phyloP scores from a whole-genome alignment of 768 basidiomycete genomes.

The Lactarius psammicola region DNA sequence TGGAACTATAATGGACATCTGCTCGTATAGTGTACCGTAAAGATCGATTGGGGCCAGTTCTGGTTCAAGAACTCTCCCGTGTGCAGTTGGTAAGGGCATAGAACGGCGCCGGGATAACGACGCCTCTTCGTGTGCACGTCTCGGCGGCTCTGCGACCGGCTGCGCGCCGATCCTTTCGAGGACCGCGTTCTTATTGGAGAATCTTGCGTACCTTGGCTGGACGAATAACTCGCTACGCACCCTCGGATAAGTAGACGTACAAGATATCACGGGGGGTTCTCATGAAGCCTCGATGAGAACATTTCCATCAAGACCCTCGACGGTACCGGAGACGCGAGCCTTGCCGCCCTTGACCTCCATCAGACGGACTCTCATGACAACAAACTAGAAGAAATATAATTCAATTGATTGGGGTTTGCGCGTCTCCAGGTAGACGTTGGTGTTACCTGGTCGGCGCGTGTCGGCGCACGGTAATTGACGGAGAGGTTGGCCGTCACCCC shows the following conservation, averaged over 20 bases:
- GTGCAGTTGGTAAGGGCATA: background rate
- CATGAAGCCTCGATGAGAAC: slow-evolving; percentile 80
- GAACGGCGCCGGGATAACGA: slow-evolving; percentile 7
- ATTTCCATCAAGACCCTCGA: slow-evolving; percentile 82
- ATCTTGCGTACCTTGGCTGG: slow-evolving; percentile 83
- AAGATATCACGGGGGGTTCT: slow-evolving; percentile 34
- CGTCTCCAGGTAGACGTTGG: background rate
- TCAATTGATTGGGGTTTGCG: background rate
- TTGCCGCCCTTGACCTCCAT: slow-evolving; percentile 76
- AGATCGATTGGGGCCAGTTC: background rate
- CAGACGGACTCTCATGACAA: slow-evolving; percentile 73
- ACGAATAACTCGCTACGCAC: slow-evolving; percentile 74
- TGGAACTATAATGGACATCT: background rate
- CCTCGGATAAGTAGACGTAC: slow-evolving; percentile 2
- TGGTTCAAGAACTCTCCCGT: slow-evolving; percentile 8
- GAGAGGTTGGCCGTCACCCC: slow-evolving; percentile 89
- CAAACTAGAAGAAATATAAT: slow-evolving; percentile 56
- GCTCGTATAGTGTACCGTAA: background rate
- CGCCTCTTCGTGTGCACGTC: slow-evolving; percentile 5
- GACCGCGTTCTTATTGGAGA: slow-evolving; percentile 60
- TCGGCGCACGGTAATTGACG: slow-evolving; percentile 83
- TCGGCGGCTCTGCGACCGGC: slow-evolving; percentile 26
- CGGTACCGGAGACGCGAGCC: slow-evolving; percentile 59
- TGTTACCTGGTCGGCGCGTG: slow-evolving; percentile 79
- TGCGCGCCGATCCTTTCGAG: slow-evolving; percentile 67